Evolutionary conservation across 116 monocot species (phyloP), one percentile per base, ranked within the genome.

Genomic region (Thalassia testudinum): DNA sequence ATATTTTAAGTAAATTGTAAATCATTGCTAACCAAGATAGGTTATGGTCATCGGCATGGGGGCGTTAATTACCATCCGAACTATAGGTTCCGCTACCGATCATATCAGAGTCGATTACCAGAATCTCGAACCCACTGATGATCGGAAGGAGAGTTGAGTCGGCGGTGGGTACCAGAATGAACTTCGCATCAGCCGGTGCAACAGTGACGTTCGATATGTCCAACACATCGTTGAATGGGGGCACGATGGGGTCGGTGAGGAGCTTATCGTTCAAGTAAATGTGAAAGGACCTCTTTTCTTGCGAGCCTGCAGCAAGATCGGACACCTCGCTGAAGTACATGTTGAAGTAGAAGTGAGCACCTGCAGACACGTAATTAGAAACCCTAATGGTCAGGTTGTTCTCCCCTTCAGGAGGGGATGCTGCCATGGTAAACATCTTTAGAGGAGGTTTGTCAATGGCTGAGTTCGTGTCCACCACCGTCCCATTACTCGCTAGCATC

Each of bases 81-180:
- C 30, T 34, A 34, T 34, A 34, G 30, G 30, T 34, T 10, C 30
- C 30, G 30, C 10, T 34, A 10, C 30, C 10, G 6, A 34, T 10
- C 10, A 34, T 34, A n/a, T n/a, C n/a, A 34, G 30, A 34, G 10
- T 34, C 30, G 30, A 34, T 34, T 10, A 5, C 10, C 30, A 34
- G 10, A 3, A 34, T 10, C 30, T 34, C 30, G 6, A 34, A 34
- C 10, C 30, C 30, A 34, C 30, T 34, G 30, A 34, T 34, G 10
- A 34, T 34, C 6, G 75, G 70, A 14, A 66, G 75, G 13, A 75
- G 66, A 1, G 75, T 75, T 10, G 66, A 55, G 21, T 42, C 53
- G 4, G 26, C 5, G 0, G 62, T 58, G 1, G 70, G 1, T 47
- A 20, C 18, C 20, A 75, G 18, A 2, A 5, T 7, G 8, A 75